Conservation (phyloP, 768 basidiomycete species). For the Galerina marginata region DNA sequence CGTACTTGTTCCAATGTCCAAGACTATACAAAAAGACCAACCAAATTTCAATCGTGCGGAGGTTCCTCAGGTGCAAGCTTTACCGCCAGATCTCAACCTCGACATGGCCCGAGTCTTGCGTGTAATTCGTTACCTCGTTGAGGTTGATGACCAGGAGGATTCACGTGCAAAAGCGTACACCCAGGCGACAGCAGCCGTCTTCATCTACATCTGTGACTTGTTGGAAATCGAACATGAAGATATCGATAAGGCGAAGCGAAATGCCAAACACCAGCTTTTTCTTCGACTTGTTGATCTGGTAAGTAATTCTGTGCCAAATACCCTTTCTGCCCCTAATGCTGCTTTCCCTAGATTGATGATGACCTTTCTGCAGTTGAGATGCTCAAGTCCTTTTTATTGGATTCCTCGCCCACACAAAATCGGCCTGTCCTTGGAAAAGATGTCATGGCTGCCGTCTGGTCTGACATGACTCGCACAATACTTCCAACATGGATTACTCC, state of each 20-base stretch:
- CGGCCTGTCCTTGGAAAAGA: constrained; percentile 33
- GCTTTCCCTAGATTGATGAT: not conserved
- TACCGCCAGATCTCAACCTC: not conserved
- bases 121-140: constrained; percentile 7
- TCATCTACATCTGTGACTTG: constrained; percentile 15
- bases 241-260: constrained; percentile 4
- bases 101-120: not conserved
- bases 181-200: constrained; percentile 14
- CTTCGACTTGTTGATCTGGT: no score
- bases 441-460: constrained; percentile 32
- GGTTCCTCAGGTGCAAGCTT: not conserved
- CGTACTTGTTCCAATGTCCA: not conserved
- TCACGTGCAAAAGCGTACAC: constrained; percentile 11
- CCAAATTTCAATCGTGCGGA: not conserved
- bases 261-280: constrained; percentile 17
- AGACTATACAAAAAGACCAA: not conserved
- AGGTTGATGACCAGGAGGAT: not conserved
- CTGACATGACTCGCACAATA: constrained; percentile 32
- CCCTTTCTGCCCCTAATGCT: no score
- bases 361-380: not conserved
- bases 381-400: constrained; percentile 6
- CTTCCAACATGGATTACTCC: constrained; percentile 36
- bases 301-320: no score
- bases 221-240: constrained; percentile 7
- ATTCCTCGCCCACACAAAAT: not conserved